Conservation (phyloP, 495 filamentous ascomycete genomes). For the Oidiodendron maius region DNA sequence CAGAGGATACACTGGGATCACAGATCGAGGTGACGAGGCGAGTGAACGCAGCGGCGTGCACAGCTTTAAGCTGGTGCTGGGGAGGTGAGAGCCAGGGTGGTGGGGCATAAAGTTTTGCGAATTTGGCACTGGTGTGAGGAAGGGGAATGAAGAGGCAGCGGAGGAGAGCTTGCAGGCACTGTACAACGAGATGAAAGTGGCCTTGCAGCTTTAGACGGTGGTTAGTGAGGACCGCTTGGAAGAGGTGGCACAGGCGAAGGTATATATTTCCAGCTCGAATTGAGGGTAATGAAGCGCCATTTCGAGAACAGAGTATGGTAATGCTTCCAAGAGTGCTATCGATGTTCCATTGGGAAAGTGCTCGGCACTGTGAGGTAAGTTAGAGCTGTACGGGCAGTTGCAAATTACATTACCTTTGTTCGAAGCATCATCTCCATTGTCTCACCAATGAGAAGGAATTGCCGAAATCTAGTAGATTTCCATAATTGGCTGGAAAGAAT, state of each 20-base stretch:
- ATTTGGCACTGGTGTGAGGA: slow-evolving; percentile 35
- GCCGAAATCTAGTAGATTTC: slow-evolving; percentile 27
- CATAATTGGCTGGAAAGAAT: slow-evolving; percentile 11
- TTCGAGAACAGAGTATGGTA: slow-evolving; percentile 42
- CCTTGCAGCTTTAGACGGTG: slow-evolving; percentile 62
- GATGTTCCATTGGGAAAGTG: slow-evolving; percentile 65
- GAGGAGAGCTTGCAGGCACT: slow-evolving; percentile 57
- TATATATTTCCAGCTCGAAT: slow-evolving; percentile 48
- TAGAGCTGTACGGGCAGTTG: not conserved
- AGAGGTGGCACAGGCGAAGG: slow-evolving; percentile 53
- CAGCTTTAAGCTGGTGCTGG: slow-evolving; percentile 27
- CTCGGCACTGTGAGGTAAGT: slow-evolving; percentile 32
- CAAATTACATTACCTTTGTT: slow-evolving; percentile 28
- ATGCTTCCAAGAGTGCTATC: slow-evolving; percentile 57
- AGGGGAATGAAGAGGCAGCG: slow-evolving; percentile 54
- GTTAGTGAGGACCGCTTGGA: slow-evolving; percentile 47
- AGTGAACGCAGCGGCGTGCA: slow-evolving; percentile 57
- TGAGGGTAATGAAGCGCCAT: slow-evolving; percentile 30
- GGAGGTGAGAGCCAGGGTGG: slow-evolving; percentile 42
- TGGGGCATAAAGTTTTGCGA: slow-evolving; percentile 14
- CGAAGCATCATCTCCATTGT: slow-evolving; percentile 52
- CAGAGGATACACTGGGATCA: slow-evolving; percentile 70
- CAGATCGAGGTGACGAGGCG: slow-evolving; percentile 72
- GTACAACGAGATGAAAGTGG: slow-evolving; percentile 64
- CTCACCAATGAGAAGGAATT: slow-evolving; percentile 53